Base-by-base conservation (phyloP, 805 yeast genomes). In the Metschnikowia anglica region DNA sequence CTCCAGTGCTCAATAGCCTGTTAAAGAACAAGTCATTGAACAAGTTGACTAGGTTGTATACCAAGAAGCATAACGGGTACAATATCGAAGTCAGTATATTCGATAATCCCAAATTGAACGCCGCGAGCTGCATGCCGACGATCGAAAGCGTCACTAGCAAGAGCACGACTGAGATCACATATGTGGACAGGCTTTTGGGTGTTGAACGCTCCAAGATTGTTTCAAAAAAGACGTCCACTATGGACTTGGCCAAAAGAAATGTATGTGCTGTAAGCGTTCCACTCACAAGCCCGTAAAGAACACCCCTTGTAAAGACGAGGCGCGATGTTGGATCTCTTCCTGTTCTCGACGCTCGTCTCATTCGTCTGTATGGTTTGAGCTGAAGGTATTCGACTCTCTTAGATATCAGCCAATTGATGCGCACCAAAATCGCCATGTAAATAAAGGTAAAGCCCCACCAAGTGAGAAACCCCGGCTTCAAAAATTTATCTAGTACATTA, bases 181-280 rank as follows among this genome's bases (percentile, higher is more conserved):
- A 62, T 9, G 55, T 48, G 24, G 60, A 56, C 78, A 63, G 47
- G 31, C 56, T 55, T 32, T 38, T 58, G 46, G 46, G 54, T 37
- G 48, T 58, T 9, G 44, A 37, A 5, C 45, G 37, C 52, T 58
- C 48, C 50, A 61, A 30, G 67, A 64, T 24, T 72, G 76, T 45
- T 65, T 70, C 65, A 2, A 84, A 60, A 2, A 84, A 55, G 10
- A 86, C 77, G 54, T 86, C 95, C 16, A 88, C 85, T 0, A 86
- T 76, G 0, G 89, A 79, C 62, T 88, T 88, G n/a, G 96, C 96
- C 63, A 88, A 73, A 44, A 89, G 70, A 37, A 89, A 73, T 2
- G 96, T 85, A 58, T 87, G 95, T 0, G 96, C 96, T 0, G 95
- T 85, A 35, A 88, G 67, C 0, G 82, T 77, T 2, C 96, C 96